phyloP scores from a whole-genome alignment of 495 filamentous ascomycete genomes.

The Podospora australis region DNA sequence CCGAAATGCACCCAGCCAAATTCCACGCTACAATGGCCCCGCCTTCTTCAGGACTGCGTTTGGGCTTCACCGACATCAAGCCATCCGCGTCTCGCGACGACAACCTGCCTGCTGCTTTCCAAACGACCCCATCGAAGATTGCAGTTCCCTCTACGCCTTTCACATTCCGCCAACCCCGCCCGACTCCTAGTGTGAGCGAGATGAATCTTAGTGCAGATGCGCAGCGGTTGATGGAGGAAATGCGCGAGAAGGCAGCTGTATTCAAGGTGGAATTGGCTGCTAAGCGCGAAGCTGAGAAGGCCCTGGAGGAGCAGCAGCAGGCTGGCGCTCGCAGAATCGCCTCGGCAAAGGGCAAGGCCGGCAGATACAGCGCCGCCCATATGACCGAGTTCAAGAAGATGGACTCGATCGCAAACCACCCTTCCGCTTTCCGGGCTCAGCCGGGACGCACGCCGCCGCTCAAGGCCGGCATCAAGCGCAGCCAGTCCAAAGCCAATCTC shows the following conservation, averaged over 20 bases:
- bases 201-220: constrained; percentile 61
- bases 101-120: constrained; percentile 17
- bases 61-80: constrained; percentile 61
- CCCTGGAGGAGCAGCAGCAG: constrained; percentile 31
- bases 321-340: constrained; percentile 61
- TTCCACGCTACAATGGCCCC: constrained; percentile 63
- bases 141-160: constrained; percentile 53
- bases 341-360: constrained; percentile 65
- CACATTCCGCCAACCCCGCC: constrained; percentile 62
- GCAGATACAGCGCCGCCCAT: constrained; percentile 75
- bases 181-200: constrained; percentile 36
- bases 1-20: constrained; percentile 77
- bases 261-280: constrained; percentile 60
- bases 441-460: constrained; percentile 46
- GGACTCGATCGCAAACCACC: constrained; percentile 85
- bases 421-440: constrained; percentile 67
- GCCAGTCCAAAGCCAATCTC: constrained; percentile 55
- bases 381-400: constrained; percentile 90
- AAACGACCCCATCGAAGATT: constrained; percentile 46
- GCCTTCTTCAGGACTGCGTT: constrained; percentile 56
- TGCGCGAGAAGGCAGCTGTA: constrained; percentile 60
- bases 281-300: constrained; percentile 43
- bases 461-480: constrained; percentile 55
- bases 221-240: constrained; percentile 67
- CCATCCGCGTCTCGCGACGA: constrained; percentile 29